Percentiles rank a stretch among this genome's conserved stretches.
These are phyloP conservation scores for Neurospora tetraspora DNA, from an alignment of 495 filamentous ascomycete species.

Conservation along the genomic window DNA sequence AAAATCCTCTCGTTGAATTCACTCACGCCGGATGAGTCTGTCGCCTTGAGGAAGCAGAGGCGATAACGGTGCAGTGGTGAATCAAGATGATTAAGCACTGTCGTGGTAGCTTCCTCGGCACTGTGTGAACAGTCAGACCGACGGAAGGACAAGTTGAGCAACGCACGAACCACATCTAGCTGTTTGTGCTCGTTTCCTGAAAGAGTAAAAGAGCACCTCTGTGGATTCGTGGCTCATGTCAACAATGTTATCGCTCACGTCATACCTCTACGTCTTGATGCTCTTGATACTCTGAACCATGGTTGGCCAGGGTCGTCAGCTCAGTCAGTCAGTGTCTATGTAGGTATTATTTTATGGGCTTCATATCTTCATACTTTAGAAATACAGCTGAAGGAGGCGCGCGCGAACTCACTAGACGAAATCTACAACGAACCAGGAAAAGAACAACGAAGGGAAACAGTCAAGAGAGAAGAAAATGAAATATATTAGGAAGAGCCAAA, in stretches of 20 bases:
- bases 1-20: neutral
- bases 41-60: neutral
- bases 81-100: neutral
- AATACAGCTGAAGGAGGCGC: neutral
- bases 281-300: neutral
- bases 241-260: neutral
- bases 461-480: neutral
- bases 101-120: neutral
- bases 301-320: neutral
- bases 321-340: neutral
- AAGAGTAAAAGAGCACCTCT: neutral
- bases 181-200: neutral
- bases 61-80: neutral
- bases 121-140: neutral
- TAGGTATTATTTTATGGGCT: neutral
- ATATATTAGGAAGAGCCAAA: slow-evolving; percentile 1
- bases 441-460: neutral
- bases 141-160: neutral
- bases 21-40: neutral
- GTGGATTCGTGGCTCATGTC: neutral
- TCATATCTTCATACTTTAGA: neutral
- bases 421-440: neutral
- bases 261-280: neutral
- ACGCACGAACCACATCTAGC: neutral
- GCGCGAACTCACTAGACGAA: neutral